These are phyloP conservation scores for Aspergillus haitiensis DNA, from an alignment of 495 filamentous ascomycete genomes.

Conservation along the genomic window DNA sequence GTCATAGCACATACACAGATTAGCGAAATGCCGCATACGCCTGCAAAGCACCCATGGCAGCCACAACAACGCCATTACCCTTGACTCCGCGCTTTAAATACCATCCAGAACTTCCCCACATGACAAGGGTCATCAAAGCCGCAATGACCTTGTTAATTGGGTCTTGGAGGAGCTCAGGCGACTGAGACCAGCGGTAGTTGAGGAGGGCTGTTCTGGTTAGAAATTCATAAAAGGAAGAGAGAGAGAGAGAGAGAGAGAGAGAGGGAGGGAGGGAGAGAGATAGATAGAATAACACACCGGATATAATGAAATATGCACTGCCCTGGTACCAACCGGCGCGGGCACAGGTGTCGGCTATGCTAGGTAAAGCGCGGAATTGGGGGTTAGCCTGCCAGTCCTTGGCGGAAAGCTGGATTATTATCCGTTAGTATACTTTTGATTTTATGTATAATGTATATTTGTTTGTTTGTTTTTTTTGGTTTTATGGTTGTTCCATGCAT, in stretches of 20 bases:
- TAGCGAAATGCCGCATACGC: slow-evolving; percentile 26
- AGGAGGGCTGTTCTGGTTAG: slow-evolving; percentile 25
- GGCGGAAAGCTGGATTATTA: slow-evolving; percentile 19
- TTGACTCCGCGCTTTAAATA: slow-evolving; percentile 28
- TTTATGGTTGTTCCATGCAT: not conserved
- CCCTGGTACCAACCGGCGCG: slow-evolving; percentile 38
- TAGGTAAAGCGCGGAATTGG: slow-evolving; percentile 30
- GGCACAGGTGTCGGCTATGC: slow-evolving; percentile 30
- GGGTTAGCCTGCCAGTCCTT: slow-evolving; percentile 22
- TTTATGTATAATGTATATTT: not conserved
- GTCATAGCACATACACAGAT: too few species aligned
- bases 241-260: not conserved
- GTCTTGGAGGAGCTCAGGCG: slow-evolving; percentile 24
- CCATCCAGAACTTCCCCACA: slow-evolving; percentile 32
- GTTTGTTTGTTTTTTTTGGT: not conserved
- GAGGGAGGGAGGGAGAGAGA: not conserved
- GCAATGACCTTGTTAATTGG: slow-evolving; percentile 32
- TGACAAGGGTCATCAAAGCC: slow-evolving; percentile 23
- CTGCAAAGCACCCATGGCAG: slow-evolving; percentile 28
- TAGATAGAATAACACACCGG: slow-evolving; percentile 20
- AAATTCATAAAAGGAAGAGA: not conserved
- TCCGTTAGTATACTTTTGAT: slow-evolving; percentile 2
- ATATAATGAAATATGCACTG: slow-evolving; percentile 32
- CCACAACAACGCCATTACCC: slow-evolving; percentile 22
- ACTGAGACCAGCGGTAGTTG: slow-evolving; percentile 32